Evolutionary conservation across 2,329 filamentous ascomycete genomes (phyloP).

Genomic region (Hymenoscyphus fraxineus): DNA sequence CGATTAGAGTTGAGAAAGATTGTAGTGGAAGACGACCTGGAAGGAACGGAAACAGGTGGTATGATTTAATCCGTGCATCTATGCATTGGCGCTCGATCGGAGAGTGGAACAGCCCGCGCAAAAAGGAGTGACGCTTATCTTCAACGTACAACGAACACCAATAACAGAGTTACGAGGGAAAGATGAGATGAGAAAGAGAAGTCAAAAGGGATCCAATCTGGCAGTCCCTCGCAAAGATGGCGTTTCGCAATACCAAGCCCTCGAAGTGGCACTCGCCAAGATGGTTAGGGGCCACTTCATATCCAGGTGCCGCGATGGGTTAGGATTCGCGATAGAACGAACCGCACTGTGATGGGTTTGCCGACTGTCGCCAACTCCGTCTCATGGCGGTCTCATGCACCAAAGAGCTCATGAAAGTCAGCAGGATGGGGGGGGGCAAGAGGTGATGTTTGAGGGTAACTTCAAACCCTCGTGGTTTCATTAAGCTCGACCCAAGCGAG

Average conservation of each 20-base stretch:
- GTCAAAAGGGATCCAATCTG: constrained; percentile 14
- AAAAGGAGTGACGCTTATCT: constrained; percentile 12
- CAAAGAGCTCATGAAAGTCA: not conserved
- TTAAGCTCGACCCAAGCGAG: constrained; percentile 19
- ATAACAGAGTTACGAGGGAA: not conserved
- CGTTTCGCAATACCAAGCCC: constrained; percentile 23
- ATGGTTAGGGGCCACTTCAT: not conserved
- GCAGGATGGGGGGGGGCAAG: not conserved
- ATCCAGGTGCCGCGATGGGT: not conserved
- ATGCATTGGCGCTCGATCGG: constrained; percentile 26
- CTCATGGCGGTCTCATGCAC: constrained; percentile 30
- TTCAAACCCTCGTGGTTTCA: constrained; percentile 24
- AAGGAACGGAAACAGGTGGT: constrained; percentile 25
- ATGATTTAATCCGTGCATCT: constrained; percentile 24
- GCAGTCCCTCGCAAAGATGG: constrained; percentile 11
- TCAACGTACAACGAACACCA: not conserved
- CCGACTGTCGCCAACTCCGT: constrained; percentile 21
- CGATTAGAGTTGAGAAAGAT: constrained; percentile 19
- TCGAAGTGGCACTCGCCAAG: not conserved
- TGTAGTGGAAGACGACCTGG: constrained; percentile 15
- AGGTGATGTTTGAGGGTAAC: not conserved
- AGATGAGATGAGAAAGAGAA: constrained; percentile 9
- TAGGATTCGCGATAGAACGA: constrained; percentile 2
- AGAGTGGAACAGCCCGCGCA: constrained; percentile 22
- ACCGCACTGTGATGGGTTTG: constrained; percentile 12